These are phyloP conservation scores for Pilasporangium apinafurcum DNA, from an alignment of 352 stramenopile species.

Conservation along the genomic window DNA sequence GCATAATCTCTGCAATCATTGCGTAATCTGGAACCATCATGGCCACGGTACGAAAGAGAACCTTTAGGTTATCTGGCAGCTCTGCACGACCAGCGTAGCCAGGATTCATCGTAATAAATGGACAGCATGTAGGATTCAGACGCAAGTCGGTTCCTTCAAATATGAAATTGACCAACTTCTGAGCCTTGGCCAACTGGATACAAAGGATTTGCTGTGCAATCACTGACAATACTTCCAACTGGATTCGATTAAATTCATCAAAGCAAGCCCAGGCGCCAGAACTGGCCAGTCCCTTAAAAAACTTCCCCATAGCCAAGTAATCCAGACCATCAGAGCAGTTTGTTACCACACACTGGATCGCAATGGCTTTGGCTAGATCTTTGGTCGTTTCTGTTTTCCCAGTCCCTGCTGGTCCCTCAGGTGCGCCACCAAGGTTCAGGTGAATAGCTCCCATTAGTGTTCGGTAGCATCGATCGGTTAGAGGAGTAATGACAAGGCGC, in stretches of 20 bases:
- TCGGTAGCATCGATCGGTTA: conserved; percentile 90
- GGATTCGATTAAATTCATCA: conserved; percentile 92
- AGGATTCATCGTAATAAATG: conserved; percentile 93
- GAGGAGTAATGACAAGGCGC: conserved; percentile 89
- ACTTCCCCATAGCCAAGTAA: conserved; percentile 92
- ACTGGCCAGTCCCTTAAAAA: conserved; percentile 90
- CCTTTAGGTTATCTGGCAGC: conserved; percentile 91
- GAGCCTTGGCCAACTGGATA: conserved; percentile 85
- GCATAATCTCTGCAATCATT: conserved; percentile 93
- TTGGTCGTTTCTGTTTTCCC: conserved; percentile 93
- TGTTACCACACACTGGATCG: conserved; percentile 91
- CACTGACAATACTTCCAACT: conserved; percentile 89
- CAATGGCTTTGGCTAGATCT: conserved; percentile 88
- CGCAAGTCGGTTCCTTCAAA: conserved; percentile 90
- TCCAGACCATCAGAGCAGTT: conserved; percentile 89
- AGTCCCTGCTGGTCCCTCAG: conserved; percentile 86
- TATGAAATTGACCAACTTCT: conserved; percentile 74
- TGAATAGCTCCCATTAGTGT: conserved; percentile 90
- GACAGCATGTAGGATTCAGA: conserved; percentile 87
- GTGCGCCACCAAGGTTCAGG: conserved; percentile 87
- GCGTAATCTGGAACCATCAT: conserved; percentile 95
- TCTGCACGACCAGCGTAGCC: conserved; percentile 86
- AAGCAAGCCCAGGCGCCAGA: conserved; percentile 91
- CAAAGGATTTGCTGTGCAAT: conserved; percentile 91
- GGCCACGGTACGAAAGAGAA: conserved; percentile 88